Base-by-base conservation (phyloP, 192 early-diverging fungal genomes). In the Helicostylum pulchrum region DNA sequence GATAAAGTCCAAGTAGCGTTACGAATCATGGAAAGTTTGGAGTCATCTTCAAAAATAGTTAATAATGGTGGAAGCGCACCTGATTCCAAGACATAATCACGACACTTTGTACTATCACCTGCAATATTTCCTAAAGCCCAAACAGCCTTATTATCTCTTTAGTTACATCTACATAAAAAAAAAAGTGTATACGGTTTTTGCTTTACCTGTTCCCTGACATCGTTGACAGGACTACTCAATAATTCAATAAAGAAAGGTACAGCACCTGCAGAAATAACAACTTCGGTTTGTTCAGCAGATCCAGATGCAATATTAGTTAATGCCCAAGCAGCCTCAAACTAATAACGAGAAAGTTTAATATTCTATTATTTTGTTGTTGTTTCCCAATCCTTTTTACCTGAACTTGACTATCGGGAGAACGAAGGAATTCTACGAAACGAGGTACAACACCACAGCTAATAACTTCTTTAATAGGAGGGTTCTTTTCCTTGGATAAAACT, bases 1-100 rank as follows among this genome's bases (percentile, higher is more conserved):
- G 81, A 87, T 20, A 92, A 67, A 8, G 90, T 88, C 87, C 90
- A 92, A 26, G 90, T 89, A 6, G 87, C 86, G 70, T 92, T 92
- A 52, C 87, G 73, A 17, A 90, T 62, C 88, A 92, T 88, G 7
- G 89, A 80, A 17, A 69, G n/a, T 23, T 75, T 53, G 19, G 63
- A 20, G 14, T 66, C 31, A 9, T 72, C 67, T 44, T 65, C 45
- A 11, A 78, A 54, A 6, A 78, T 69, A 45, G 65, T 30, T 23
- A 71, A 60, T 11, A 83, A 64, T 43, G 75, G 66, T 8, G 42
- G 31, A 7, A 82, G 50, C 31, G 68, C 68, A 31, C 67, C 68
- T 15, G 55, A 15, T 10, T 72, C 55, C 8, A 82, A 58, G 1
- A 79, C 77, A 47, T 53, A 65, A 43, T 82, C 80, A 58, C 80